Percentiles rank a stretch among this genome's conserved stretches.
These are phyloP conservation scores for Penicillium concentricum DNA, from an alignment of 2,329 filamentous ascomycete species.

Conservation along the genomic window DNA sequence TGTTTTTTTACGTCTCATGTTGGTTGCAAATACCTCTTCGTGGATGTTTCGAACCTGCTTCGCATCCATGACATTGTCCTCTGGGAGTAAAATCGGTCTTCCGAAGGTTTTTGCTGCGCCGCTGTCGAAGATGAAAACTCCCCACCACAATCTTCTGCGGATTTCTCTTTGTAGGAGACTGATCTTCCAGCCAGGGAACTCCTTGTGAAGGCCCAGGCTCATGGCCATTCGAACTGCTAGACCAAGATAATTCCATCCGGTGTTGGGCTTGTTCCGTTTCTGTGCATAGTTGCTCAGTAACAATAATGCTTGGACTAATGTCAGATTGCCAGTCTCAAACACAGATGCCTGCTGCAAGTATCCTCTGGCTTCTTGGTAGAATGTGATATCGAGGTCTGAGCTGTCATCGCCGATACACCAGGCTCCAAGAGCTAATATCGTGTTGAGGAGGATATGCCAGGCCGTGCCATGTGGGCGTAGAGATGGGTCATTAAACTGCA, in stretches of 20 bases:
- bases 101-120: conserved; percentile 54
- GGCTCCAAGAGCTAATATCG: conserved; percentile 47
- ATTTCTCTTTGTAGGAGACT: conserved; percentile 45
- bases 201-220: conserved; percentile 52
- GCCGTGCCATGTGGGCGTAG: conserved; percentile 42
- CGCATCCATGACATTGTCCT: conserved; percentile 46
- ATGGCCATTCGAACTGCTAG: conserved; percentile 52
- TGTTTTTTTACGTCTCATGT: background rate
- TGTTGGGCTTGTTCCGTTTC: conserved; percentile 53
- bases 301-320: conserved; percentile 48
- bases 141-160: conserved; percentile 44
- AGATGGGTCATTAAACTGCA: conserved; percentile 48
- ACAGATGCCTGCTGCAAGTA: conserved; percentile 46
- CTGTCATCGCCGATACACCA: conserved; percentile 44
- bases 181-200: conserved; percentile 50
- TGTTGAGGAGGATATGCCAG: conserved; percentile 49
- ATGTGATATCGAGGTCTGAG: conserved; percentile 46
- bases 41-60: conserved; percentile 47
- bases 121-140: conserved; percentile 48
- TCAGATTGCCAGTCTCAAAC: conserved; percentile 52
- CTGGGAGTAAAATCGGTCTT: conserved; percentile 48
- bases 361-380: conserved; percentile 49
- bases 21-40: conserved; percentile 32
- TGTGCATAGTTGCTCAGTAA: conserved; percentile 52
- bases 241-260: conserved; percentile 51